Conservation (phyloP, 306 rosid species). For the Sesbania bispinosa region DNA sequence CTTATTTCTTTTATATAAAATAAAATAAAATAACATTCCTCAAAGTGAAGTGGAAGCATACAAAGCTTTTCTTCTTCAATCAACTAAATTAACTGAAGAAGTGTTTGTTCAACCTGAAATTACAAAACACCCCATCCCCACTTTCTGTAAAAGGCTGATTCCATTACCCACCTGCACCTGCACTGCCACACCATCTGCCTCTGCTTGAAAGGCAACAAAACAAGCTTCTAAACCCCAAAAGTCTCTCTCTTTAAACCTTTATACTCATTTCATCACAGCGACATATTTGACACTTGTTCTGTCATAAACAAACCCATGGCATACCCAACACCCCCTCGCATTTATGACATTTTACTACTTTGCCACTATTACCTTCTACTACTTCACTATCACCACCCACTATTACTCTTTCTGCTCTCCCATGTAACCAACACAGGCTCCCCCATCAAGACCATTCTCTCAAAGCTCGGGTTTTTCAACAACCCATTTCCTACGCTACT, state of each 20-base stretch:
- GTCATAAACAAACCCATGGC: constrained; percentile 28
- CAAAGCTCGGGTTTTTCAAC: constrained; percentile 36
- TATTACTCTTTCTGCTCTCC: background rate
- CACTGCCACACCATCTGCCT: constrained; percentile 11
- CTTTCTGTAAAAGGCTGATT: background rate
- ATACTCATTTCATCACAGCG: background rate
- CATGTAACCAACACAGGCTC: constrained; percentile 13
- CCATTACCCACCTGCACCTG: background rate
- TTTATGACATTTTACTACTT: constrained; percentile 56
- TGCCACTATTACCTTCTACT: constrained; percentile 31
- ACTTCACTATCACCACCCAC: background rate
- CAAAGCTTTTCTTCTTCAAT: background rate
- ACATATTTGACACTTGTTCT: constrained; percentile 45
- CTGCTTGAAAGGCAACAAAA: constrained; percentile 26
- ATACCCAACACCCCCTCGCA: constrained; percentile 31
- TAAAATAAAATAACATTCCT: background rate
- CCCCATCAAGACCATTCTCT: constrained; percentile 17
- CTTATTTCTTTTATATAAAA: background rate
- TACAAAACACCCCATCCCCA: constrained; percentile 15
- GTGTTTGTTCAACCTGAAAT: background rate
- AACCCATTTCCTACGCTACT: constrained; percentile 45
- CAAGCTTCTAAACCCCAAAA: constrained; percentile 33
- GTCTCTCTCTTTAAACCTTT: background rate
- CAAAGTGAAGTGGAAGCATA: background rate
- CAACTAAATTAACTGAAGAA: constrained; percentile 33